Conservation (phyloP, 2,329 filamentous ascomycete species). For the Hortaea sp. region DNA sequence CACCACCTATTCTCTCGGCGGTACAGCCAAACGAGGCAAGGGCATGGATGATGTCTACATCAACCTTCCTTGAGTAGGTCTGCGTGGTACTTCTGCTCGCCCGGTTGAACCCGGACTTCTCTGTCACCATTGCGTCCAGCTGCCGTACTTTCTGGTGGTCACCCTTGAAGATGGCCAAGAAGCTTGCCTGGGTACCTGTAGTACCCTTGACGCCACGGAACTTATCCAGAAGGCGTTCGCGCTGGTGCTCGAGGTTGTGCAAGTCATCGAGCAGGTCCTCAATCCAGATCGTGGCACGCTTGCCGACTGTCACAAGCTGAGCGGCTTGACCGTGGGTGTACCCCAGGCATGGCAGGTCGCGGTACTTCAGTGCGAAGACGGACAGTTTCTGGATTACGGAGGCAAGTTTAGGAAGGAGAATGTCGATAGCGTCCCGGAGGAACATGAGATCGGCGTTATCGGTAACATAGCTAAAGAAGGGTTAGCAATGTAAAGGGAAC, state of each 20-base stretch:
- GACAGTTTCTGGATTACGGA: slow-evolving; percentile 67
- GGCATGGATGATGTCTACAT: slow-evolving; percentile 71
- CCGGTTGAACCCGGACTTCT: slow-evolving; percentile 55
- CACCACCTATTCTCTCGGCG: slow-evolving; percentile 61
- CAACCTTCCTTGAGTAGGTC: slow-evolving; percentile 72
- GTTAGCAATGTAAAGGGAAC: not conserved
- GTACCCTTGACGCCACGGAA: slow-evolving; percentile 69
- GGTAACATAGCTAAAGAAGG: slow-evolving; percentile 43
- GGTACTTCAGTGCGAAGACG: slow-evolving; percentile 62
- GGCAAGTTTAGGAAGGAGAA: slow-evolving; percentile 69
- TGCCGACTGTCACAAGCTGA: slow-evolving; percentile 49
- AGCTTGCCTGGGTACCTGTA: slow-evolving; percentile 69
- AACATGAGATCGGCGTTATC: slow-evolving; percentile 74
- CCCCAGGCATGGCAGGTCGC: slow-evolving; percentile 60
- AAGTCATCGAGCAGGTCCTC: slow-evolving; percentile 70
- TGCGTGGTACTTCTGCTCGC: slow-evolving; percentile 60
- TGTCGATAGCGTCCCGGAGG: slow-evolving; percentile 60
- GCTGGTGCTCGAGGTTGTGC: slow-evolving; percentile 58
- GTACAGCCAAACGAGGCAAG: slow-evolving; percentile 70
- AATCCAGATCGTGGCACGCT: slow-evolving; percentile 62
- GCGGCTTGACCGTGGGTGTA: slow-evolving; percentile 66
- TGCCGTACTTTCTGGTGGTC: slow-evolving; percentile 51
- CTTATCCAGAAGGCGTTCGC: slow-evolving; percentile 47
- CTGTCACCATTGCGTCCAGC: slow-evolving; percentile 52
- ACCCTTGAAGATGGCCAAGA: slow-evolving; percentile 58